Percentiles rank a stretch among this genome's conserved stretches.
These are phyloP conservation scores for Meripilus lineatus DNA, from an alignment of 1,284 basidiomycete species.

Conservation along the genomic window DNA sequence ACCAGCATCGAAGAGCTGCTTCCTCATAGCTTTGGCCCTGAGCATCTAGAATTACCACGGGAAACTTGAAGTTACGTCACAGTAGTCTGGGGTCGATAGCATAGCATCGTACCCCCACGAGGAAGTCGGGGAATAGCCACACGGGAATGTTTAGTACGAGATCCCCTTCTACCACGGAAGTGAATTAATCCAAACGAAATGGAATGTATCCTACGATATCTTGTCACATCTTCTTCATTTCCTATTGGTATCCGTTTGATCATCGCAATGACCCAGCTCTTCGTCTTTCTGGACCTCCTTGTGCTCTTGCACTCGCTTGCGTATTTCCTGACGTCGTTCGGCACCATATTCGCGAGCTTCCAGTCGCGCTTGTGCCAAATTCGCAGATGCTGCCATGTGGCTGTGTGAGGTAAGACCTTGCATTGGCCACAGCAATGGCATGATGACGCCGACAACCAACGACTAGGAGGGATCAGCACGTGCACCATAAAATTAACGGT, in stretches of 20 bases:
- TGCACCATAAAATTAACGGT: background rate
- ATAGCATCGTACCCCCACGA: no score
- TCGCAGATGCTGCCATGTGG: slow-evolving; percentile 33
- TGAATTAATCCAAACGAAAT: no score
- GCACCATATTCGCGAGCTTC: slow-evolving; percentile 37
- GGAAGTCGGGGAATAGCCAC: no score
- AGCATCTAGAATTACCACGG: slow-evolving; percentile 55
- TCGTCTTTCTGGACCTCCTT: slow-evolving; percentile 16
- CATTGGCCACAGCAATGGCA: slow-evolving; percentile 22
- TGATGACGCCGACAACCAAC: slow-evolving; percentile 29
- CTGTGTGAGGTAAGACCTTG: slow-evolving; percentile 19
- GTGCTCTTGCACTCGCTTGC: slow-evolving; percentile 30
- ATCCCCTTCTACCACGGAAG: no score
- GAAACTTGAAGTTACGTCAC: background rate
- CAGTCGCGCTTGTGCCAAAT: slow-evolving; percentile 37
- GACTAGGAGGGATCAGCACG: slow-evolving; percentile 19
- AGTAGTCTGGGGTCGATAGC: no score
- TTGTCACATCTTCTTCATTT: no score
- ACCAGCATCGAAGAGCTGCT: slow-evolving; percentile 74
- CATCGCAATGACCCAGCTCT: no score
- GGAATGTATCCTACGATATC: no score
- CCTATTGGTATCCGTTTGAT: no score
- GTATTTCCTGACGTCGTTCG: slow-evolving; percentile 36
- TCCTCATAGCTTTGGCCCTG: slow-evolving; percentile 88
- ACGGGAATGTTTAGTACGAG: no score